Conservation (phyloP, 108 stramenopile genomes). For the Parietichytrium sp. region DNA sequence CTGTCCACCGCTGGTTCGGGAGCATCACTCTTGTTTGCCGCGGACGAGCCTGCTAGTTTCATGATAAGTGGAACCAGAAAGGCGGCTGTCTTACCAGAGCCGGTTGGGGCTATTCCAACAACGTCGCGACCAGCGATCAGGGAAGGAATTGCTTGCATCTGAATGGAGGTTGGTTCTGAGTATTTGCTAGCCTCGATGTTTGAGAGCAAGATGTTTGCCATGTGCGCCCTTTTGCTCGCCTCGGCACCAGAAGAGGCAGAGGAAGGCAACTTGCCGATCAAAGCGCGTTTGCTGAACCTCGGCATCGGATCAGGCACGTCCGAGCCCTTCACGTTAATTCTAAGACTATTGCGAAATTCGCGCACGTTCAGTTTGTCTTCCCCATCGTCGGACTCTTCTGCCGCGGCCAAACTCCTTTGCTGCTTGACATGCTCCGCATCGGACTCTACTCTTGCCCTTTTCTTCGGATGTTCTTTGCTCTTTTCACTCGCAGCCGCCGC, state of each 20-base stretch:
- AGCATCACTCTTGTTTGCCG: too few species aligned
- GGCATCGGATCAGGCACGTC: slow-evolving; percentile 45
- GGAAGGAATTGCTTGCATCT: slow-evolving; percentile 67
- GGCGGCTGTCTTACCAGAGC: slow-evolving; percentile 86
- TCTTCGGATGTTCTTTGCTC: not conserved
- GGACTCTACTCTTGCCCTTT: too few species aligned
- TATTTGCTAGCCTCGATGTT: slow-evolving; percentile 41
- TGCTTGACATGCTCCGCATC: too few species aligned
- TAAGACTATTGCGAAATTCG: slow-evolving; percentile 52
- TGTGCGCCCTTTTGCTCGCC: too few species aligned
- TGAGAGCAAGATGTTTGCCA: too few species aligned
- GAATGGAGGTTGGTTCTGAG: slow-evolving; percentile 57
- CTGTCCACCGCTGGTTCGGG: too few species aligned
- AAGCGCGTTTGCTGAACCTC: too few species aligned
- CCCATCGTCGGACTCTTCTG: slow-evolving; percentile 5
- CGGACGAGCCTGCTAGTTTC: too few species aligned
- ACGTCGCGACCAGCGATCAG: slow-evolving; percentile 75
- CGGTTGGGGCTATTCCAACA: slow-evolving; percentile 81
- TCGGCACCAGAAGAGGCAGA: too few species aligned
- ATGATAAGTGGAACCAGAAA: slow-evolving; percentile 84
- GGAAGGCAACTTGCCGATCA: too few species aligned
- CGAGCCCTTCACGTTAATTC: slow-evolving; percentile 53
- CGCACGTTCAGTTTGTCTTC: slow-evolving; percentile 43
- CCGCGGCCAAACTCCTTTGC: too few species aligned
- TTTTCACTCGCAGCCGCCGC: not conserved